Conservation (phyloP, 2,329 filamentous ascomycete genomes). For the Cadophora luteo-olivacea region DNA sequence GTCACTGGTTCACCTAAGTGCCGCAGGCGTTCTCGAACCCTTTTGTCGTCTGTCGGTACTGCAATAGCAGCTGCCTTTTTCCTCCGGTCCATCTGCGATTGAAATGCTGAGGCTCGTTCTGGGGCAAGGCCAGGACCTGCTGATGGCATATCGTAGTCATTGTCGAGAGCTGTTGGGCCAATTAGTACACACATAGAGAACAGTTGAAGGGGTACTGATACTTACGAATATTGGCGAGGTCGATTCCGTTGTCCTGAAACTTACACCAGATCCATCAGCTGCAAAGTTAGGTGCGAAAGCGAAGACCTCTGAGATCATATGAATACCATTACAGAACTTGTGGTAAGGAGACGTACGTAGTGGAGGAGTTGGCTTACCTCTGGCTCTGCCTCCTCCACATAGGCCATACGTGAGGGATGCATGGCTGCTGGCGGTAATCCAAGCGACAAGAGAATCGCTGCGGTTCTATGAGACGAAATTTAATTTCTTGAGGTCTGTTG, state of each 20-base stretch:
- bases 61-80: conserved; percentile 85
- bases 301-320: conserved; percentile 40
- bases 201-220: conserved; percentile 42
- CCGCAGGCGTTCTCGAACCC: conserved; percentile 80
- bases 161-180: conserved; percentile 65
- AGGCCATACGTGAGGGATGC: conserved; percentile 90
- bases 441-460: background rate
- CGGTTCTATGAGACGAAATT: background rate
- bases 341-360: conserved; percentile 27
- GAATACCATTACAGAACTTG: conserved; percentile 43
- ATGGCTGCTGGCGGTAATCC: conserved; percentile 46
- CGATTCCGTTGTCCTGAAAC: conserved; percentile 54
- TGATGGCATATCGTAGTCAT: conserved; percentile 68
- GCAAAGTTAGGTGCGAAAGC: conserved; percentile 24
- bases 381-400: conserved; percentile 82
- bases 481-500: background rate
- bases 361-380: conserved; percentile 59
- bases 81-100: conserved; percentile 84
- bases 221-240: conserved; percentile 69
- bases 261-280: conserved; percentile 40
- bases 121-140: conserved; percentile 42
- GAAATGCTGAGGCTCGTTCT: conserved; percentile 44
- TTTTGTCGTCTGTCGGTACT: conserved; percentile 91
- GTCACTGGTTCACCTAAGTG: conserved; percentile 94
- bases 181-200: conserved; percentile 33